Evolutionary conservation across 108 stramenopile genomes (phyloP), one percentile per base, ranked within the genome.

Genomic region (Bacterosira constricta): DNA sequence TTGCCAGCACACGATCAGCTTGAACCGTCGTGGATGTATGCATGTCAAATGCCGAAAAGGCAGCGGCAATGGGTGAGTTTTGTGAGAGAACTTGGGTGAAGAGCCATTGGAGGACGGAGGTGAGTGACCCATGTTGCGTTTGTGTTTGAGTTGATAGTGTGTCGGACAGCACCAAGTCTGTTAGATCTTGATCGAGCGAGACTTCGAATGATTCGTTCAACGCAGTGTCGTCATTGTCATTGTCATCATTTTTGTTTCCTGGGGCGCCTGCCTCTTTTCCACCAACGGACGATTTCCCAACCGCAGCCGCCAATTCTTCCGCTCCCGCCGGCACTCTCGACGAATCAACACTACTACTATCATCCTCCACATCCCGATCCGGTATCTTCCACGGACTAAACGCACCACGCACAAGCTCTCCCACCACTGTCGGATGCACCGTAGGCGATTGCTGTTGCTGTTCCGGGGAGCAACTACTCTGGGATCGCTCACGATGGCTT

Each of bases 361-460:
- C 69, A 42, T 59, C 69, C 17, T 77, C 75, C 8, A 27, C 52
- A n/a, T n/a, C n/a, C 21, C 77, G 77, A 42, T 79, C 77, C 0
- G 75, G 64, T 27, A 72, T 77, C 47, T 77, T 81, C 82, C 82
- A 83, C 1, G 73, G 74, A 54, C 69, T 76, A 38, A 83, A 83
- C 6, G 82, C 82, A 4, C 82, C 82, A 15, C 82, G 75, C 36
- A 71, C 69, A 30, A 83, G 82, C 39, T 76, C 79, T 8, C 39
- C 63, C 36, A 54, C 45, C 45, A 32, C 13, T 39, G 29, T 32
- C 62, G 31, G 53, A 8, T 35, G 42, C 9, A 36, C 39, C 1
- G 18, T 51, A 11, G 38, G 36, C 31, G 41, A 11, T 21, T 46
- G 59, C 51, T 20, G 27, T 4, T 45, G 38, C 21, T 36, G 3